Percentiles rank a stretch among this genome's conserved stretches.
phyloP scores from a whole-genome alignment of 306 rosid genomes.

The Astragalus membranaceus region DNA sequence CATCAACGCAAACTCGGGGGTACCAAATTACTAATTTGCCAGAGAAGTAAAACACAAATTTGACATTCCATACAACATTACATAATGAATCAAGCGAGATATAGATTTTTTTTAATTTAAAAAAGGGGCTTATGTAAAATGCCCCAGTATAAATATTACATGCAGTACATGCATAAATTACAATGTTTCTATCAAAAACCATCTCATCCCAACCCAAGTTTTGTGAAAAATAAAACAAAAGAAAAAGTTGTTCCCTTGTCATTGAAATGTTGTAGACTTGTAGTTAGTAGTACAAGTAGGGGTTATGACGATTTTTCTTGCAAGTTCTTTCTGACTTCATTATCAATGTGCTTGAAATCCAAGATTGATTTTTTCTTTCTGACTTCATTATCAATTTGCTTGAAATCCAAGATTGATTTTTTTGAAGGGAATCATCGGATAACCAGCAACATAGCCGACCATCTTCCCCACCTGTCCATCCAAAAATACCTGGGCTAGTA shows the following conservation, averaged over 20 bases:
- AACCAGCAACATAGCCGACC: slow-evolving; percentile 89
- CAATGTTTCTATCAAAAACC: background rate
- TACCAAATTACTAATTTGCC: background rate
- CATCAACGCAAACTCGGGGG: background rate
- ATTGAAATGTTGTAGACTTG: background rate
- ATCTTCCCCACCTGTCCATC: slow-evolving; percentile 98
- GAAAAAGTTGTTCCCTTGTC: background rate
- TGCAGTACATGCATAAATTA: background rate
- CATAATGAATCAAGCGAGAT: background rate
- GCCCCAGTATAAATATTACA: background rate
- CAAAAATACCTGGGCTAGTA: slow-evolving; percentile 52
- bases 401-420: too few species aligned
- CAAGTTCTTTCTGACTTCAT: slow-evolving; percentile 41
- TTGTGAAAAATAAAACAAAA: background rate
- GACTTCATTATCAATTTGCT: too few species aligned
- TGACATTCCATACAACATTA: background rate
- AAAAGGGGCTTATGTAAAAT: background rate
- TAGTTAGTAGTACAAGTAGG: slow-evolving; percentile 36
- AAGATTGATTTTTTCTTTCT: slow-evolving; percentile 59
- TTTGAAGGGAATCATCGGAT: slow-evolving; percentile 47
- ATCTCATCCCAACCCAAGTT: background rate
- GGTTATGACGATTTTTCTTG: slow-evolving; percentile 59
- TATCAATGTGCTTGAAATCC: slow-evolving; percentile 69
- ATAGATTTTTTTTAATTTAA: background rate
- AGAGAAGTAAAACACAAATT: background rate